Base-by-base conservation (phyloP, 148 eudicot genomes). In the Rhododendron williamsianum region DNA sequence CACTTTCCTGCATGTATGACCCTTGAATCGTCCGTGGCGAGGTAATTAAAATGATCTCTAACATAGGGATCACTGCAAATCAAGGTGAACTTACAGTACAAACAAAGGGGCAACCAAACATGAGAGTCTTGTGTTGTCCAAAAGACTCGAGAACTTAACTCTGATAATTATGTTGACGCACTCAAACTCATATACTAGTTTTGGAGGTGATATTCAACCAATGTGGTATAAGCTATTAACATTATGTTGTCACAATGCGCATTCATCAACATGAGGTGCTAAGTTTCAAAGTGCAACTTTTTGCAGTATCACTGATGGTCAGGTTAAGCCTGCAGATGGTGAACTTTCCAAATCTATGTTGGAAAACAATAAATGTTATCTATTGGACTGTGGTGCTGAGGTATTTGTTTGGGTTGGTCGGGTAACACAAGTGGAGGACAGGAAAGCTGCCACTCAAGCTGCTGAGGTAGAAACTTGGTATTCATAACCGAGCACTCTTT, bases 331-430 rank as follows among this genome's bases (percentile, higher is more conserved):
- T 30, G 63, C 90, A 81, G 98, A 92, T 87, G 97, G 90, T 78
- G 98, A 97, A 88, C 94, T 95, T 89, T 89, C 98, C n/a, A 97
- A 95, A 88, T 94, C 97, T 69, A 81, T 90, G 86, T 87, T 97
- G 89, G 98, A 97, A 89, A 97, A 93, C 85, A 89, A 93, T 87
- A 92, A 91, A 86, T 97, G 98, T 84, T 97, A 91, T 88, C 73
- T 97, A 54, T 88, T 97, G 87, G 99, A 97, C 90, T 92, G 99
- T 89, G 99, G 99, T 49, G 90, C 91, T 63, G 98, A 97, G 93
- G 89, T 97, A 79, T 97, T 93, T 90, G 79, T 97, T 84, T 97
- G 99, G 99, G 90, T 95, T 86, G 99, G 99, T 84, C 98, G 99
- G 86, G 89, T 91, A 60, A 97, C 99, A 81, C 98, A 94, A 91